A percentile compares a stretch with the other conserved stretches of the same genome.
Conservation (phyloP, 2,329 filamentous ascomycete genomes). For the Ophiostoma perfectum region DNA sequence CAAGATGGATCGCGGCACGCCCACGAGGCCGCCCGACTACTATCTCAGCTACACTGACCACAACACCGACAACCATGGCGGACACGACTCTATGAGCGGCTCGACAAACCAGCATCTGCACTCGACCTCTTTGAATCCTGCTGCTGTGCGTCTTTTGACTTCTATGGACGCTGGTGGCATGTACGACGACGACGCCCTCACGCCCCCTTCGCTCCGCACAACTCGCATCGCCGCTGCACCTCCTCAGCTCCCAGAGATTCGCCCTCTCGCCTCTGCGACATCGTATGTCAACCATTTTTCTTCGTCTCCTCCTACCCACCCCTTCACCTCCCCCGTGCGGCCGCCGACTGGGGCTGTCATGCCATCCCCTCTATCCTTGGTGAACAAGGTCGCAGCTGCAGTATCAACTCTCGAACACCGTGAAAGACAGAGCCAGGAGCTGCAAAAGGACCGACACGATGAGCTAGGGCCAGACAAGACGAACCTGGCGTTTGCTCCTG, state of each 20-base stretch:
- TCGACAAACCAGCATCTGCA: slow-evolving; percentile 38
- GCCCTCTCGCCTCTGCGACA: slow-evolving; percentile 41
- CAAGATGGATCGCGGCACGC: slow-evolving; percentile 48
- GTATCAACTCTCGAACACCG: slow-evolving; percentile 35
- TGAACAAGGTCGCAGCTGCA: slow-evolving; percentile 28
- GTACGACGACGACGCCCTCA: slow-evolving; percentile 20
- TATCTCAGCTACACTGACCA: slow-evolving; percentile 54
- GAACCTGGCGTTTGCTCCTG: neutral
- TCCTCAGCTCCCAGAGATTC: slow-evolving; percentile 22
- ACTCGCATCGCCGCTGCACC: slow-evolving; percentile 14
- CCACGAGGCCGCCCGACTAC: slow-evolving; percentile 51
- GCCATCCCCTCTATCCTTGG: slow-evolving; percentile 30
- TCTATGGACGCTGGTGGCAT: slow-evolving; percentile 46
- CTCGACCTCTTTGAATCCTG: slow-evolving; percentile 36
- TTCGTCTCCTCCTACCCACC: slow-evolving; percentile 10
- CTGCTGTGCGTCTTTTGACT: slow-evolving; percentile 57
- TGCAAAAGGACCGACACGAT: neutral
- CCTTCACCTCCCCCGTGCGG: slow-evolving; percentile 15
- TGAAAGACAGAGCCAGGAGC: neutral
- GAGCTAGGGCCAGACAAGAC: neutral
- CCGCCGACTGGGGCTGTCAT: slow-evolving; percentile 16
- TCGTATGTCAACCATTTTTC: slow-evolving; percentile 47
- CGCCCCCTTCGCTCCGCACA: slow-evolving; percentile 20
- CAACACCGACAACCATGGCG: slow-evolving; percentile 47
- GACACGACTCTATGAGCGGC: slow-evolving; percentile 40